phyloP scores from a whole-genome alignment of 805 yeast species.

The Wickerhamomyces bovis region DNA sequence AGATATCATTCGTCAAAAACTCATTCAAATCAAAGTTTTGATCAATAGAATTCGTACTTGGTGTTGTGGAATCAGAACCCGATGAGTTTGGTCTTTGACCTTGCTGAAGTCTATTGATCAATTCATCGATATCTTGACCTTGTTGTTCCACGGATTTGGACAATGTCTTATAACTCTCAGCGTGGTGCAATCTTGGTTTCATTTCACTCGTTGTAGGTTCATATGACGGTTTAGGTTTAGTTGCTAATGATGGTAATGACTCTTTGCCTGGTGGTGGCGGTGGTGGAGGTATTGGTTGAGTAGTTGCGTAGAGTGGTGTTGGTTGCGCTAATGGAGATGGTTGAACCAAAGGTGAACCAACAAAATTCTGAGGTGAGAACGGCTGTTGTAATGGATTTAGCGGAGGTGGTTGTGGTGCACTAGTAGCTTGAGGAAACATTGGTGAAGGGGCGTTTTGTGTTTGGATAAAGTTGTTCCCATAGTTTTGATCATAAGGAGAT shows the following conservation, averaged over 20 bases:
- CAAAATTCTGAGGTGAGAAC: neutral
- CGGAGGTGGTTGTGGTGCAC: neutral
- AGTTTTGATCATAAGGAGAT: neutral
- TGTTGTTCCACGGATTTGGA: conserved; percentile 22
- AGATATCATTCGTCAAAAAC: conserved; percentile 8
- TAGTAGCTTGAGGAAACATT: neutral
- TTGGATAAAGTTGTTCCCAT: neutral
- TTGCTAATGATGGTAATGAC: neutral
- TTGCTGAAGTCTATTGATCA: conserved; percentile 15
- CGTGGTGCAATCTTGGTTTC: neutral
- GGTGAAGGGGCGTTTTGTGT: neutral
- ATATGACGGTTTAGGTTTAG: neutral
- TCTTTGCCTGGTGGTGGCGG: too few relatives aligned
- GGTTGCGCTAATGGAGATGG: neutral
- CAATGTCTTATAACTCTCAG: conserved; percentile 11
- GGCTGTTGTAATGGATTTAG: neutral
- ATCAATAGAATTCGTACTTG: conserved; percentile 1
- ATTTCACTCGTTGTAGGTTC: neutral
- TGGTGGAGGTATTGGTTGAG: neutral
- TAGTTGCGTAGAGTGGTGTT: neutral
- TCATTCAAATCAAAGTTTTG: conserved; percentile 21
- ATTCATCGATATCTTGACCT: conserved; percentile 22
- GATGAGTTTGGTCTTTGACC: neutral
- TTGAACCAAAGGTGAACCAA: neutral
- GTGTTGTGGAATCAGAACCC: neutral